Base-by-base conservation (phyloP, 495 filamentous ascomycete genomes). In the Talaromyces stipitatus region DNA sequence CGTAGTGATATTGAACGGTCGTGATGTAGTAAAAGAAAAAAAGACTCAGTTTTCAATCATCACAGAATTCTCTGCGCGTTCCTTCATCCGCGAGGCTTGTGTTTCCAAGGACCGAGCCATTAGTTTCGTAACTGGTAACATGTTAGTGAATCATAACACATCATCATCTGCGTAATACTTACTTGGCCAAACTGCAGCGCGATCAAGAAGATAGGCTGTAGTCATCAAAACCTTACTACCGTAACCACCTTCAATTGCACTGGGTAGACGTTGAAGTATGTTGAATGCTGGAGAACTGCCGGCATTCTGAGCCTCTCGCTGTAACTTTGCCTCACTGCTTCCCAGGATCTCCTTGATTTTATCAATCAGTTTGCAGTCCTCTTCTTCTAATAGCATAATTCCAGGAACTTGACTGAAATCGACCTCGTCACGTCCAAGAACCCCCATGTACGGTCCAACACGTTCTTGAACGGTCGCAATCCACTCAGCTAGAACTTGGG, bases 401-500 rank as follows among this genome's bases (percentile, higher is more conserved):
- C 84, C 89, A 0, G 90, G 88, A 2, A 92, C 87, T 51, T 89
- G 84, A 2, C 76, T 77, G 45, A 88, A 76, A 64, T 96, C 89
- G 48, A 90, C 80, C 3, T 88, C 79, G 48, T 95, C 90, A 45
- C 83, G 85, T 24, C 94, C 91, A 16, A 98, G 80, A 7, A 96
- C 81, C 2, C 94, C 94, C 7, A 97, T 71, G 63, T 90, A 95
- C 2, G 85, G 82, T 0, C 92, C 95, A 48, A 97, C 89, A 9
- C 94, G 88, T 68, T 97, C 91, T 69, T 98, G 94, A 9, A 98
- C 86, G 0, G 92, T 96, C 12, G 88, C 88, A 41, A 95, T 82
- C 94, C 94, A 98, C 70, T 98, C 94, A 1, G 94, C 92, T 23
- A 98, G 84, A 0, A 98, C 91, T 64, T 96, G 91, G n/a, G 91